Evolutionary conservation across 768 basidiomycete species (phyloP), one percentile per base, ranked within the genome.

Genomic region (Steccherinum ochraceum): DNA sequence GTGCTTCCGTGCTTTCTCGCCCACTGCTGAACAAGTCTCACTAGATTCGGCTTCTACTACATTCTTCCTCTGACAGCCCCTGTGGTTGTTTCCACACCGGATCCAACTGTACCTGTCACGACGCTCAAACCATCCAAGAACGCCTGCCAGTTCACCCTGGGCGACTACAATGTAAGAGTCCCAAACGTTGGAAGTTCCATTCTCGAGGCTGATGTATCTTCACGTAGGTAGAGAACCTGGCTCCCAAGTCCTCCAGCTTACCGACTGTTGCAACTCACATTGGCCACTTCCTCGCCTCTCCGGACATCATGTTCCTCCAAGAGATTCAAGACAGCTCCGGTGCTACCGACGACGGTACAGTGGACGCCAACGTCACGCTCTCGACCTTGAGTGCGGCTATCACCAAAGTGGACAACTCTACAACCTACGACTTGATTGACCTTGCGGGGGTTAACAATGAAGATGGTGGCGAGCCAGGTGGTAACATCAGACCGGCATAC

Each of bases 281-380:
- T 50, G 73, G 68, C n/a, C 69, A 68, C 24, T 66, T 67, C 52
- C 72, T 84, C n/a, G 62, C 64, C 12, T 70, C 71, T 1, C 81
- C 82, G 4, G 80, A 83, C 58, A 68, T 84, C 52, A 62, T 83
- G 60, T 81, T 82, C 64, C 51, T 84, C 12, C 81, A 83, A 63
- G 81, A 84, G 56, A 76, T 84, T n/a, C 80, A 83, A 58, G 81
- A 83, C 62, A 76, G 80, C 63, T 71, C 69, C 1, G 80, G 80
- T 2, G 54, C 68, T 5, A 74, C 61, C 0, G 64, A 82, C 57
- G 73, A 81, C 58, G 81, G 81, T 39, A 70, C 69, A 10, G 77
- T 81, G 45, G 64, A 58, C 49, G 79, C 76, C 5, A 76, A 76
- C 58, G 54, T 78, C 45, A 83, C 81, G 7, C 66, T 84, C 24